These are phyloP conservation scores for Tilletiopsis washingtonensis DNA, from an alignment of 1,284 basidiomycete genomes.

Conservation along the genomic window DNA sequence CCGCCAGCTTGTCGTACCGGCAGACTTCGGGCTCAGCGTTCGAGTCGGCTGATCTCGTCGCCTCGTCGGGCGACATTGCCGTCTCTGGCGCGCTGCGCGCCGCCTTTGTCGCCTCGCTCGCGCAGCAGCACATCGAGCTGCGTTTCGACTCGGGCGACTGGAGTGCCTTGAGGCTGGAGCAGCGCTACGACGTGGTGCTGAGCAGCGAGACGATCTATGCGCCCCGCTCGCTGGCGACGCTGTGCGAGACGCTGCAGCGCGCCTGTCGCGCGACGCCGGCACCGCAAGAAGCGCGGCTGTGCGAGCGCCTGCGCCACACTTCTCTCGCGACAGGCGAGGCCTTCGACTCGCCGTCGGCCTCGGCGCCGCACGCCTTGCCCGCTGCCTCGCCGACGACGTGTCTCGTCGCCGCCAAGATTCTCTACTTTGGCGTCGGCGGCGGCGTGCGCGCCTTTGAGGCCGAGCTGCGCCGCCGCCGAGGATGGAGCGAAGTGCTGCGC, in stretches of 20 bases:
- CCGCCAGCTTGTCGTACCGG: background rate
- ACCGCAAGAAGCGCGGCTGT: too few species aligned
- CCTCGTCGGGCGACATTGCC: conserved; percentile 9
- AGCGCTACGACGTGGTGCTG: conserved; percentile 64
- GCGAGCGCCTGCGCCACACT: too few species aligned
- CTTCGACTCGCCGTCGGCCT: too few species aligned
- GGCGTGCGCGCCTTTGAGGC: conserved; percentile 67
- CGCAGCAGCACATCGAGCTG: conserved; percentile 56
- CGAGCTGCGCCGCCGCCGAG: conserved; percentile 47
- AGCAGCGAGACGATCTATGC: conserved; percentile 91
- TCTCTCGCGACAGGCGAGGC: too few species aligned
- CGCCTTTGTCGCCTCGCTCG: conserved; percentile 61
- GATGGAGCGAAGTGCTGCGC: background rate
- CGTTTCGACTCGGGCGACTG: conserved; percentile 78
- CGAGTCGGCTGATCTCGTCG: conserved; percentile 17
- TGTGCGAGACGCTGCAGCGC: conserved; percentile 54
- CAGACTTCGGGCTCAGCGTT: conserved; percentile 24
- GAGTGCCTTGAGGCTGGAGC: conserved; percentile 48
- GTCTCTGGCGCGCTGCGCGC: conserved; percentile 54
- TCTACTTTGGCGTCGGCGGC: conserved; percentile 95
- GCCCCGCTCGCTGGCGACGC: conserved; percentile 59
- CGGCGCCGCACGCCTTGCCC: too few species aligned
- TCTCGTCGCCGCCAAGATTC: conserved; percentile 75
- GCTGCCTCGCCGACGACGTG: too few species aligned
- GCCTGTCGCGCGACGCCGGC: conserved; percentile 2